Base-by-base conservation (phyloP, 495 filamentous ascomycete genomes). In the Xylaria sp. region DNA sequence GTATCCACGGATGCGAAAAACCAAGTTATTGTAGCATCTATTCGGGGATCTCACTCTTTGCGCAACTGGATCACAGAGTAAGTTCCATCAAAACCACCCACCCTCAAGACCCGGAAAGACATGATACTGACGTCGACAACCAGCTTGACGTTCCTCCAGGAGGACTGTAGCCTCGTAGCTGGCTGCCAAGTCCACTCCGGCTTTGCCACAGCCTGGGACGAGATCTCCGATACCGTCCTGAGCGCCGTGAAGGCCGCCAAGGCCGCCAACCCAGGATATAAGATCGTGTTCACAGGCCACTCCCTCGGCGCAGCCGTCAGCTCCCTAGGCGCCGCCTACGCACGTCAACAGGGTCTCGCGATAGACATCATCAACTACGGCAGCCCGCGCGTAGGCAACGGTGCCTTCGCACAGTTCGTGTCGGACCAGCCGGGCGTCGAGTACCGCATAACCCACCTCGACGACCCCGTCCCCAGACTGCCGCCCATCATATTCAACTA, bases 31-130 rank as follows among this genome's bases (percentile, higher is more conserved):
- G 86, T 95, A 41, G 79, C 93, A 52, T 85, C 90, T 19, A 91
- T 94, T 82, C 88, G 90, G 37, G 93, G 93, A 70, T 87, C 86
- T 33, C 73, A 83, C 17, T 89, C 88, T 24, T 31, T 92, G 55
- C 82, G 83, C 40, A 95, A 90, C 78, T 95, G 87, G 87, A 82
- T 94, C 63, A 82, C 89, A 29, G 86, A 95, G 77, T 79, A 86
- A 73, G 83, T 87, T 71, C 82, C 43, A 15, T 11, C 35, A 26
- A 12, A 35, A 3, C 5, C 15, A 43, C 14, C 5, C 15, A 43
- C 14, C n/a, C 24, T 24, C 7, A 29, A 58, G 24, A 41, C 33
- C 12, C 57, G 24, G 11, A 21, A 6, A 41, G 24, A 19, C 8
- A 50, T 1, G 1, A 8, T 12, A 44, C 50, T 57, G 6, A 43